Evolutionary conservation across 352 stramenopile species (phyloP), one percentile per base, ranked within the genome.

Genomic region (Pythium apleroticum): DNA sequence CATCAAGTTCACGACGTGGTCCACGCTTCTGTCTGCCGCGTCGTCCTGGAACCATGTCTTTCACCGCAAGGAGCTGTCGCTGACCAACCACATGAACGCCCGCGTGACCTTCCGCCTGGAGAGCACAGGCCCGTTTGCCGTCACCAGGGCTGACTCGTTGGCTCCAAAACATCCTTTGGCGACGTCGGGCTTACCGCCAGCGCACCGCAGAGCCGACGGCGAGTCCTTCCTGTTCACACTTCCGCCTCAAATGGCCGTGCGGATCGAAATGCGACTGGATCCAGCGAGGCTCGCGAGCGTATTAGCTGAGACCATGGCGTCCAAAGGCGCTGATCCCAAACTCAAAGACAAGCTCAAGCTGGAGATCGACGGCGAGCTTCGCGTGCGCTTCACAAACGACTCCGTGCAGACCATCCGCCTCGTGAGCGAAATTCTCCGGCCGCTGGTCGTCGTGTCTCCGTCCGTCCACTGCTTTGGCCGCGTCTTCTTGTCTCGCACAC

Each of bases 1-100:
- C 59, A 69, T 88, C 68, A 80, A 79, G 53, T 94, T 94, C 65
- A 88, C 79, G 45, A 93, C 82, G 22, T 95, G 82, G 84, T 88
- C 79, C 14, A 90, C 80, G 15, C 48, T 88, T 14, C 58, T 76
- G 22, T 63, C 65, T 2, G n/a, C 41, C 11, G 52, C 15, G 20
- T 55, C 68, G 6, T 57, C 72, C 22, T 62, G 59, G 39, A 63
- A 65, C 27, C 75, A 92, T 54, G 49, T 56, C 2, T 88, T 84
- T 55, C 84, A 91, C 45, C 73, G 63, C 9, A 73, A 76, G 14
- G 70, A 88, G 35, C 30, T 93, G 15, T 74, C 74, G 30, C 70
- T 95, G 12, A 67, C 82, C 0, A 95, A 95, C 30, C 81, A 71
- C 48, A 49, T 89, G 20, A 73, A 71, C 9, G 78, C 83, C 15